Evolutionary conservation across 495 filamentous ascomycete genomes (phyloP), one percentile per base, ranked within the genome.

Genomic region (Venustampulla echinocandica): DNA sequence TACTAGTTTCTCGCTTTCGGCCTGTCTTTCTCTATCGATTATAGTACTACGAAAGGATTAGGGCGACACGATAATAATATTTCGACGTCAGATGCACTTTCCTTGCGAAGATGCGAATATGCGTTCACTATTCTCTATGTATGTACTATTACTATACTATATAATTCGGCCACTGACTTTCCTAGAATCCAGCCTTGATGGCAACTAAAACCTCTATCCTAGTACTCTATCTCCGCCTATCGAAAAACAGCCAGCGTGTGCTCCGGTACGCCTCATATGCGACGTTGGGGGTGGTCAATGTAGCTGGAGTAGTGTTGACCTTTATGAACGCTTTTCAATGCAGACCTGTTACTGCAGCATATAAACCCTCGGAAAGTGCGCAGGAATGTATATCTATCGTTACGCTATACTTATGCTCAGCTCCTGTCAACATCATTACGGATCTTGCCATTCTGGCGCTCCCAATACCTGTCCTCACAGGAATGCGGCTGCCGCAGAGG

Each of bases 241-340:
- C 54, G 0, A 36, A 39, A 42, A 55, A 60, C 30, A 60, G 54
- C 0, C 54, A 57, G 36, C 39, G 35, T 1, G 4, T 52, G 18
- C 51, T 60, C 30, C 50, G 50, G 37, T 44, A 52, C n/a, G 53
- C 57, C 2, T 57, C 57, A 4, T 60, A 60, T 38, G 36, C 48
- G 28, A 57, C 54, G 40, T 38, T 60, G 1, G 57, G 39, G 10
- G 22, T 60, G 4, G 57, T 60, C 34, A 60, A 60, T 44, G 21
- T 57, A 5, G 54, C 54, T 1, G 90, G 90, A 6, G 53, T 81
- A 4, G 81, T 86, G 10, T 67, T 97, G 54, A 92, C 87, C 2
- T 69, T 95, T 33, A 68, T 94, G 61, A 93, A 90, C 60, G 77
- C 90, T 55, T 87, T 95, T 52, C 90, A 94, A 68, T 97, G 90